Evolutionary conservation across 768 basidiomycete species (phyloP).

Genomic region (Lactifluus subvellereus): DNA sequence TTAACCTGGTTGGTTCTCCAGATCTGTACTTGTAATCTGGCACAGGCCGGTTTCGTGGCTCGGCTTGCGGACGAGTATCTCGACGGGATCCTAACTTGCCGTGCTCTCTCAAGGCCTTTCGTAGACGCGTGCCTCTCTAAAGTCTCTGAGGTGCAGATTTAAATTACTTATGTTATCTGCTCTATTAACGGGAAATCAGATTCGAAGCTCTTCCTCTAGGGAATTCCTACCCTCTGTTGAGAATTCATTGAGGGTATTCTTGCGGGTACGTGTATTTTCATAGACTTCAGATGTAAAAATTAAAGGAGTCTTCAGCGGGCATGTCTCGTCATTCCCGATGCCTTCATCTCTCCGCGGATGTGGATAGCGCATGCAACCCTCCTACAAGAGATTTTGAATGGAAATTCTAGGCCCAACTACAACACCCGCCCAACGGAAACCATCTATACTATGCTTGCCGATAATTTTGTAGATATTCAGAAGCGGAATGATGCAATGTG

Average conservation of each 20-base stretch:
- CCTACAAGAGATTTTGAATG: slow-evolving; percentile 43
- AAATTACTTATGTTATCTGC: background rate
- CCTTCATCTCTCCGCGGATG: slow-evolving; percentile 64
- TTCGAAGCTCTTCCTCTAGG: slow-evolving; percentile 46
- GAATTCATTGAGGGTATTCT: slow-evolving; percentile 45
- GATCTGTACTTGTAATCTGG: slow-evolving; percentile 70
- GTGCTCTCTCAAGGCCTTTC: slow-evolving; percentile 65
- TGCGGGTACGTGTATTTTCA: slow-evolving; percentile 46
- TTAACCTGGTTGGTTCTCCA: slow-evolving; percentile 76
- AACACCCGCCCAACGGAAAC: slow-evolving; percentile 14
- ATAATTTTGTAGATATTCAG: slow-evolving; percentile 63
- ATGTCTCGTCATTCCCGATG: slow-evolving; percentile 66
- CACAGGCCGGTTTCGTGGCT: slow-evolving; percentile 71
- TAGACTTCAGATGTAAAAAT: background rate
- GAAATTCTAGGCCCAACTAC: slow-evolving; percentile 33
- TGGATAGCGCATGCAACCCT: slow-evolving; percentile 53
- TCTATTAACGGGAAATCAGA: slow-evolving; percentile 35
- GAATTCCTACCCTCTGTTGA: slow-evolving; percentile 52
- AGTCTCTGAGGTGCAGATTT: slow-evolving; percentile 50
- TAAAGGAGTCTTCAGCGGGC: slow-evolving; percentile 42
- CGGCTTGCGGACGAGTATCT: slow-evolving; percentile 78
- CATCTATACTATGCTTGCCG: slow-evolving; percentile 45
- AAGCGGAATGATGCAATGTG: slow-evolving; percentile 77
- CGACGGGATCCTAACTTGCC: slow-evolving; percentile 56
- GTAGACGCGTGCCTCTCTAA: slow-evolving; percentile 65